A percentile compares a stretch with the other conserved stretches of the same genome.
Conservation (phyloP, 1,284 basidiomycete species). For the Apiotrichum brassicae region DNA sequence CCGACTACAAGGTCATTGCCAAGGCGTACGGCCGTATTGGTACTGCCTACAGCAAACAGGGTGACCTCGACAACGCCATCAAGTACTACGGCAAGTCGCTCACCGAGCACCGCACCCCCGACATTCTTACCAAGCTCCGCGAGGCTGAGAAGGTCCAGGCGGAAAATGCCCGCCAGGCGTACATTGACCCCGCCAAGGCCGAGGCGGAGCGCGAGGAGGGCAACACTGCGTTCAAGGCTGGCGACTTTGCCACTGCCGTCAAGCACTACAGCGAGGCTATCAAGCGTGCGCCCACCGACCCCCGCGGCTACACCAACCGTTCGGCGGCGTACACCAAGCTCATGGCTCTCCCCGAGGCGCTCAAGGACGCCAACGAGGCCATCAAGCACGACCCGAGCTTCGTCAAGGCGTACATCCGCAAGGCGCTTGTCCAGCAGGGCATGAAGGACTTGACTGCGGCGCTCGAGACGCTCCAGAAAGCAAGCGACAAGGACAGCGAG, state of each 20-base stretch:
- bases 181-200: slow-evolving; percentile 82
- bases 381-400: slow-evolving; percentile 87
- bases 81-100: slow-evolving; percentile 88
- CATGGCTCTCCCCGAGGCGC: slow-evolving; percentile 84
- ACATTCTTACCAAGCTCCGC: slow-evolving; percentile 84
- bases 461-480: slow-evolving; percentile 68
- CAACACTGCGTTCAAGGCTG: slow-evolving; percentile 84
- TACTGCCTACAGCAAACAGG: slow-evolving; percentile 74
- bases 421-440: slow-evolving; percentile 73
- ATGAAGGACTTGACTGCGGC: slow-evolving; percentile 93
- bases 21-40: slow-evolving; percentile 86
- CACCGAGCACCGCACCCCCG: slow-evolving; percentile 93
- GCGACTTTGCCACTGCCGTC: slow-evolving; percentile 86
- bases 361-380: slow-evolving; percentile 91
- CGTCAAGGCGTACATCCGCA: slow-evolving; percentile 94
- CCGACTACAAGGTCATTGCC: slow-evolving; percentile 56
- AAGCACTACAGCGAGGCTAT: slow-evolving; percentile 92
- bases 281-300: slow-evolving; percentile 86
- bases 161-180: slow-evolving; percentile 72
- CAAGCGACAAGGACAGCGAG: slow-evolving; percentile 66
- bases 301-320: slow-evolving; percentile 93
- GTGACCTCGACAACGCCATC: slow-evolving; percentile 70
- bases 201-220: slow-evolving; percentile 84
- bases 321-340: slow-evolving; percentile 96
- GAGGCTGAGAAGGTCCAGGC: slow-evolving; percentile 70